These are phyloP conservation scores for Hymenoscyphus albidus DNA, from an alignment of 2,329 filamentous ascomycete genomes.

Conservation along the genomic window DNA sequence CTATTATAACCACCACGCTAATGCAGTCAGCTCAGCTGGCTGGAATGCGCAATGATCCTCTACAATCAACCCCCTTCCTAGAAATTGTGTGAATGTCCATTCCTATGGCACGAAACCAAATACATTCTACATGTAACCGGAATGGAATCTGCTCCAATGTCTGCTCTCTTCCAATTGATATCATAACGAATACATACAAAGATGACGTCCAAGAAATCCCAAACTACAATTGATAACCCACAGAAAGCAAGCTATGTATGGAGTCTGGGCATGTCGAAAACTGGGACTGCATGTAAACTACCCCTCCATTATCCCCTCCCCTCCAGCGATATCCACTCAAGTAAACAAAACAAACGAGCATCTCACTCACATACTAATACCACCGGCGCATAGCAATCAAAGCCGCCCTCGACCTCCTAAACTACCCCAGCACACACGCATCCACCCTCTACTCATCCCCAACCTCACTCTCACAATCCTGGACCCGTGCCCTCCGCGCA, in stretches of 20 bases:
- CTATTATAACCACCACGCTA: too few relatives aligned
- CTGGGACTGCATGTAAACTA: neutral
- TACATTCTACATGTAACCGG: too few relatives aligned
- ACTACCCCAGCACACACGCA: neutral
- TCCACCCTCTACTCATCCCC: neutral
- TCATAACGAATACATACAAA: neutral
- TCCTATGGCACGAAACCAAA: too few relatives aligned
- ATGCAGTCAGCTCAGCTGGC: too few relatives aligned
- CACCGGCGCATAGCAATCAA: neutral
- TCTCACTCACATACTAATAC: neutral
- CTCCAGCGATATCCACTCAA: neutral
- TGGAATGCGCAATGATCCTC: too few relatives aligned
- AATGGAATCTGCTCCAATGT: too few relatives aligned
- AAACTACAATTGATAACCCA: neutral
- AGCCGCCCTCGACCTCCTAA: neutral
- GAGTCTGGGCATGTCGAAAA: neutral
- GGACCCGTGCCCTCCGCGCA: neutral
- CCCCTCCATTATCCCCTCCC: neutral
- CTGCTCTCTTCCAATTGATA: neutral
- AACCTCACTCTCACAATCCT: neutral
- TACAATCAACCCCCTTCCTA: too few relatives aligned
- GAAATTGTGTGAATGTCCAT: too few relatives aligned
- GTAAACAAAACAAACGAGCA: too few relatives aligned
- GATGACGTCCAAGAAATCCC: neutral
- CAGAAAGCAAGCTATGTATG: neutral